Evolutionary conservation across 306 rosid species (phyloP).

Genomic region (Biancaea sappan): DNA sequence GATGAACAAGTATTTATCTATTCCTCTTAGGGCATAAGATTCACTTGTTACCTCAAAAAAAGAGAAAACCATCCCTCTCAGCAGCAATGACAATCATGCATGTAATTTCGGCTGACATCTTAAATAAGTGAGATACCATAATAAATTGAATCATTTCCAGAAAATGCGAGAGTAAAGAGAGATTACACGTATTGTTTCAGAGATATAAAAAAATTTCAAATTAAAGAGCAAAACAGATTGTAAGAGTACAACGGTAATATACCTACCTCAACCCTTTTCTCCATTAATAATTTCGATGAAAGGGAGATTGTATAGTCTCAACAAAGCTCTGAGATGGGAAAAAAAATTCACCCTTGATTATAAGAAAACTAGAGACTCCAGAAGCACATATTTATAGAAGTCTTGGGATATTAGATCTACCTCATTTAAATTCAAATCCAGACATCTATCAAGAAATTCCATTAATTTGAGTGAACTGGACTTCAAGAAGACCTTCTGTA

Average conservation of each 20-base stretch:
- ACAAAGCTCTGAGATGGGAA: conserved; percentile 87
- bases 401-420: conserved; percentile 79
- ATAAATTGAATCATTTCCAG: conserved; percentile 50
- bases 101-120: conserved; percentile 64
- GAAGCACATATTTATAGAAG: conserved; percentile 66
- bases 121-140: conserved; percentile 36
- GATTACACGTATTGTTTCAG: conserved; percentile 54
- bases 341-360: conserved; percentile 79
- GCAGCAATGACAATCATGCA: conserved; percentile 79
- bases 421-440: conserved; percentile 82
- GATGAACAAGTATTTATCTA: conserved; percentile 43
- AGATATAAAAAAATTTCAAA: conserved; percentile 45
- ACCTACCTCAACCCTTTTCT: conserved; percentile 97
- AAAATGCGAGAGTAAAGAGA: conserved; percentile 35
- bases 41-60: conserved; percentile 86
- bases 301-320: conserved; percentile 85
- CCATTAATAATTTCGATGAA: conserved; percentile 77
- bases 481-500: conserved; percentile 80
- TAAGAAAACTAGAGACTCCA: conserved; percentile 57
- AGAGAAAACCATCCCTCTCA: conserved; percentile 65
- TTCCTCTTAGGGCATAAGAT: conserved; percentile 40
- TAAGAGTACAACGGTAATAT: conserved; percentile 60
- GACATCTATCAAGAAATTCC: conserved; percentile 72
- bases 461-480: conserved; percentile 67
- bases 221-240: conserved; percentile 44